phyloP scores from a whole-genome alignment of 441 rosid genomes.

The Gossypium laxum region DNA sequence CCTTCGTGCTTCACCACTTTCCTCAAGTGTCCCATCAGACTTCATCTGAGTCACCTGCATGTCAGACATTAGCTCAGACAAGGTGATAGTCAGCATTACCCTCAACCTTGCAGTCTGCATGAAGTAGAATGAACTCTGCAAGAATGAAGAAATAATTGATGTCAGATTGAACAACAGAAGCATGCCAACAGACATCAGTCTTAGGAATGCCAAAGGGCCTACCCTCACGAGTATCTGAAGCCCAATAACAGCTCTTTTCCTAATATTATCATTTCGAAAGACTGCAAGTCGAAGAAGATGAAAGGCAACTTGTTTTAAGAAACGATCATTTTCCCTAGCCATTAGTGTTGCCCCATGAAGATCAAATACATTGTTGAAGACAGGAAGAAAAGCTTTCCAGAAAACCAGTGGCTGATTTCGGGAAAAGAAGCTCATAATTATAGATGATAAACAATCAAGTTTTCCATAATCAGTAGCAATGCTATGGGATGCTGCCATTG shows the following conservation, averaged over 20 bases:
- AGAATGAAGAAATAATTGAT: slow-evolving; percentile 22
- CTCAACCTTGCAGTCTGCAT: slow-evolving; percentile 91
- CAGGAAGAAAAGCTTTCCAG: slow-evolving; percentile 84
- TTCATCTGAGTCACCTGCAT: slow-evolving; percentile 96
- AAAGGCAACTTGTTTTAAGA: slow-evolving; percentile 92
- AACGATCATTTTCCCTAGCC: slow-evolving; percentile 98
- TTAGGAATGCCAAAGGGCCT: slow-evolving; percentile 23
- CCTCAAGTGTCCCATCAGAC: slow-evolving; percentile 85
- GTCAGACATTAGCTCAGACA: slow-evolving; percentile 95
- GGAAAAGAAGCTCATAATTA: slow-evolving; percentile 78
- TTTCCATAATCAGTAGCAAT: slow-evolving; percentile 97
- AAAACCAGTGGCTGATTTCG: slow-evolving; percentile 86
- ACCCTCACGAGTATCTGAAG: slow-evolving; percentile 92
- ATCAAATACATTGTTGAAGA: slow-evolving; percentile 66
- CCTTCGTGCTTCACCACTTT: slow-evolving; percentile 91
- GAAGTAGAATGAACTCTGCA: slow-evolving; percentile 88
- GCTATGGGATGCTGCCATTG: slow-evolving; percentile 78
- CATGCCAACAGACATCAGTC: slow-evolving; percentile 4
- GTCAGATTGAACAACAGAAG: slow-evolving; percentile 15
- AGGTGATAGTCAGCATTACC: slow-evolving; percentile 89
- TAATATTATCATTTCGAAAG: slow-evolving; percentile 83
- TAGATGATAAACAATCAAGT: slow-evolving; percentile 86
- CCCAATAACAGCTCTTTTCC: slow-evolving; percentile 90
- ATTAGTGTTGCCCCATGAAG: slow-evolving; percentile 93
- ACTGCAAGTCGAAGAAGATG: slow-evolving; percentile 92